Evolutionary conservation across 208 protist genomes (phyloP).

Genomic region (Giardia duodenalis): DNA sequence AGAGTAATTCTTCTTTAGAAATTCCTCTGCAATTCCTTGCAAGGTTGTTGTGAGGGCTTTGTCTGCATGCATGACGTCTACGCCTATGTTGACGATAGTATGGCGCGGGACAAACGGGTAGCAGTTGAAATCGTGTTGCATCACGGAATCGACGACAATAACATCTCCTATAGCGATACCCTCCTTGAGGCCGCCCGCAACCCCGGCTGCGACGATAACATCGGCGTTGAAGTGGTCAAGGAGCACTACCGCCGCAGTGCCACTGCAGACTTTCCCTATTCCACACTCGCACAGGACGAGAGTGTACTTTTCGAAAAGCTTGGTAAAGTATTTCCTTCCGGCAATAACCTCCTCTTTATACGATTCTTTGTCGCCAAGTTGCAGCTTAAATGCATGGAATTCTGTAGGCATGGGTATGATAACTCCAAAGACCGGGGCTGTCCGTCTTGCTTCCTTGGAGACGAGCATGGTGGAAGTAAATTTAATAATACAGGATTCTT

Average conservation of each 20-base stretch:
- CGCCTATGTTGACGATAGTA: neutral
- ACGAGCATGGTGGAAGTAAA: too few species aligned
- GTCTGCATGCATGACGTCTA: neutral
- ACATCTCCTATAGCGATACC: neutral
- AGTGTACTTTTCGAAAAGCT: too few species aligned
- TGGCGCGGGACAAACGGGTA: neutral
- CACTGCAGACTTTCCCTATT: slow-evolving; percentile 11
- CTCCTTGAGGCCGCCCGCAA: neutral
- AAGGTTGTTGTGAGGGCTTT: neutral
- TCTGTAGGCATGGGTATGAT: too few species aligned
- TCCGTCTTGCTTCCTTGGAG: too few species aligned
- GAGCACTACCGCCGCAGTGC: neutral
- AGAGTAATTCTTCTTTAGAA: neutral
- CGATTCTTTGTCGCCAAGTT: too few species aligned
- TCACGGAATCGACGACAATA: neutral
- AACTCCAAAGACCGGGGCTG: too few species aligned
- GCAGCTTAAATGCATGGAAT: too few species aligned
- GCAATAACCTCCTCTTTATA: too few species aligned
- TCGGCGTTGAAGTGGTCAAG: neutral
- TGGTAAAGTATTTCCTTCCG: too few species aligned
- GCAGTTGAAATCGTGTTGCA: neutral
- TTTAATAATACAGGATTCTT: too few species aligned
- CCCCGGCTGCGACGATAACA: neutral
- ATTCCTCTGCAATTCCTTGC: neutral
- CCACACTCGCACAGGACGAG: too few species aligned